Evolutionary conservation across 1,284 basidiomycete genomes (phyloP).

Genomic region (Ceratobasidium papillatum): DNA sequence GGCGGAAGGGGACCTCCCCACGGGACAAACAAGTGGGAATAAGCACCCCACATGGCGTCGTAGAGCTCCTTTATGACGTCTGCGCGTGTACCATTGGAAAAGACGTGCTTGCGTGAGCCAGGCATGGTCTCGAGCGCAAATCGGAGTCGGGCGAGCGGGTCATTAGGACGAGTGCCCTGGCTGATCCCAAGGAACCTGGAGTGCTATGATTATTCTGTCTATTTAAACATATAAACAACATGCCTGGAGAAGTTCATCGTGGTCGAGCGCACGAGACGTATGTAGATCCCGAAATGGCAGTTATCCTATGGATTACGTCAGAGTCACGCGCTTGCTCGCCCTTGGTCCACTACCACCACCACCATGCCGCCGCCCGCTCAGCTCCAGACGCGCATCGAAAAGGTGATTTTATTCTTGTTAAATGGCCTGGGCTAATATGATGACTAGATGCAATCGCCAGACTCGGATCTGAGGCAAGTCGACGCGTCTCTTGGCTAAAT

Average conservation of each 20-base stretch:
- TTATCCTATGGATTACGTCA: background rate
- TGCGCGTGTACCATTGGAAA: constrained; percentile 72
- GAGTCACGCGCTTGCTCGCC: constrained; percentile 42
- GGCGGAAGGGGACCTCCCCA: constrained; percentile 63
- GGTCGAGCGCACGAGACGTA: constrained; percentile 7
- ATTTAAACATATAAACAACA: background rate
- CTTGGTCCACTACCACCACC: constrained; percentile 48
- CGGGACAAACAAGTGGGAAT: constrained; percentile 73
- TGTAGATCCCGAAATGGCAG: background rate
- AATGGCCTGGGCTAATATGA: constrained; percentile 45
- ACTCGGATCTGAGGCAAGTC: constrained; percentile 78
- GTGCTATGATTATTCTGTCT: background rate
- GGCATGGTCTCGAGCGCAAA: constrained; percentile 81
- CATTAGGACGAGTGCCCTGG: constrained; percentile 47
- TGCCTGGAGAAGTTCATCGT: constrained; percentile 39
- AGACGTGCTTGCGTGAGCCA: constrained; percentile 74
- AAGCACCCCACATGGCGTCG: constrained; percentile 77
- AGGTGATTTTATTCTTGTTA: constrained; percentile 56
- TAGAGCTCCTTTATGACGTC: constrained; percentile 82
- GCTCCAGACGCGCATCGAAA: constrained; percentile 82
- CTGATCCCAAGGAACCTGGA: constrained; percentile 40
- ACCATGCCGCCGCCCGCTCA: constrained; percentile 82
- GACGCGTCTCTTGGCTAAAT: constrained; percentile 41
- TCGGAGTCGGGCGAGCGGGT: constrained; percentile 72
- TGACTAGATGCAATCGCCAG: constrained; percentile 78